Evolutionary conservation across 2,329 filamentous ascomycete species (phyloP), one percentile per base, ranked within the genome.

Genomic region (Cytospora piceae): DNA sequence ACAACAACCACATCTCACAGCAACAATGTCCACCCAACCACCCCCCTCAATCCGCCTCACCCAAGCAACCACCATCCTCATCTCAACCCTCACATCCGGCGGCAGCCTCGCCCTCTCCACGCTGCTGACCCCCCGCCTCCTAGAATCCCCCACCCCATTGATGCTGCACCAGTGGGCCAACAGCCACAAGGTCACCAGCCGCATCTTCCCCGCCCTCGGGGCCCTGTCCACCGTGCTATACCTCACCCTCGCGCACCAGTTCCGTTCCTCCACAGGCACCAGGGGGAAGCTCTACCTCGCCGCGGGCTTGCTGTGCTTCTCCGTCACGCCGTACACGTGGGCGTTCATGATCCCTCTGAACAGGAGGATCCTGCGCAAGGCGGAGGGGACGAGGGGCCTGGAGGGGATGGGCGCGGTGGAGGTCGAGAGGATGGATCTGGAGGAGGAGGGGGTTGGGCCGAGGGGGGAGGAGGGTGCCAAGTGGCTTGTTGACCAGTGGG

Each of bases 401-500:
- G 76, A 73, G 14, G 69, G 79, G 37, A 74, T 73, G 17, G 70
- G 71, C 37, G 73, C 76, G 22, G 73, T 72, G 1, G 81, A 82
- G 64, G 71, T 72, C 6, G 77, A 75, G 5, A 70, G 77, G 37
- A 39, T 39, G 12, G 69, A 79, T 42, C 74, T 73, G 15, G 69
- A 72, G 46, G 73, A 77, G 31, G 72, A 72, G 3, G 81, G 82
- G 59, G 71, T 72, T 11, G 77, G 75, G 4, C 70, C 77, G 34
- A 54, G 78, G 57, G 54, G 61, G 49, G 78, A 78, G 54, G 80
- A 83, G 74, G 82, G 77, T 0, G 77, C 78, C 9, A 83, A 85
- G 73, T 78, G 75, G 65, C 72, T 87, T 69, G 78, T 88, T 46
- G 84, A 87, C 70, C 77, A 75, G 65, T 88, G 85, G 85, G 84